Percentiles rank a stretch among this genome's conserved stretches.
Conservation (phyloP, 257 asterid genomes). For the Ophiorrhiza pumila region DNA sequence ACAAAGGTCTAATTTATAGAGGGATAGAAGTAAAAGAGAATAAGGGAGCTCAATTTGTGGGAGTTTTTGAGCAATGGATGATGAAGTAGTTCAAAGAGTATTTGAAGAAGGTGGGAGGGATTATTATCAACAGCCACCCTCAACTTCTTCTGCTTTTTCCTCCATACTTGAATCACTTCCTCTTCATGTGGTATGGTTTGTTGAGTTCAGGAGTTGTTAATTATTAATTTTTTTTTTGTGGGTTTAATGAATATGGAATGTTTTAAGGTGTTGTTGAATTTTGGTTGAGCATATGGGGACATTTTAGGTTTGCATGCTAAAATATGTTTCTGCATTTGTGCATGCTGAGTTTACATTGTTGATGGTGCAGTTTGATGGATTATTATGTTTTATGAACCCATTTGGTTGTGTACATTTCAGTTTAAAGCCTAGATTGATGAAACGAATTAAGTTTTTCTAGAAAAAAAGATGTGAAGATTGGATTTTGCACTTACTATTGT, state of each 20-base stretch:
- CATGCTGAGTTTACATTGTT: background rate
- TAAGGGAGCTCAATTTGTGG: background rate
- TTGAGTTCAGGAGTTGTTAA: background rate
- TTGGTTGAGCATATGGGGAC: background rate
- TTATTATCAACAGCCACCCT: slow-evolving; percentile 74
- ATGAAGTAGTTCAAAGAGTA: slow-evolving; percentile 86
- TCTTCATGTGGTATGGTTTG: slow-evolving; percentile 70
- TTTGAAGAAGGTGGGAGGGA: slow-evolving; percentile 97
- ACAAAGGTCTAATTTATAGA: background rate
- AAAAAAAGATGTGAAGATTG: background rate
- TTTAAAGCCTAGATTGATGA: background rate
- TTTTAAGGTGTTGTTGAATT: background rate
- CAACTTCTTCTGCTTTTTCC: slow-evolving; percentile 76
- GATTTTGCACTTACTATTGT: background rate
- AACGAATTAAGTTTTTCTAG: background rate
- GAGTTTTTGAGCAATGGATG: slow-evolving; percentile 55
- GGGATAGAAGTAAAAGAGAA: background rate
- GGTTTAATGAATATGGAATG: background rate
- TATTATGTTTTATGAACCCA: background rate
- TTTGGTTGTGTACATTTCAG: background rate
- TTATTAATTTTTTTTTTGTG: background rate
- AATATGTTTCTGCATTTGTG: background rate
- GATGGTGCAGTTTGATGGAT: background rate
- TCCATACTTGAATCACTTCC: slow-evolving; percentile 98
- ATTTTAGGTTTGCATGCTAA: slow-evolving; percentile 3